Base-by-base conservation (phyloP, 305 asterid genomes). In the Fraxinus velutina region DNA sequence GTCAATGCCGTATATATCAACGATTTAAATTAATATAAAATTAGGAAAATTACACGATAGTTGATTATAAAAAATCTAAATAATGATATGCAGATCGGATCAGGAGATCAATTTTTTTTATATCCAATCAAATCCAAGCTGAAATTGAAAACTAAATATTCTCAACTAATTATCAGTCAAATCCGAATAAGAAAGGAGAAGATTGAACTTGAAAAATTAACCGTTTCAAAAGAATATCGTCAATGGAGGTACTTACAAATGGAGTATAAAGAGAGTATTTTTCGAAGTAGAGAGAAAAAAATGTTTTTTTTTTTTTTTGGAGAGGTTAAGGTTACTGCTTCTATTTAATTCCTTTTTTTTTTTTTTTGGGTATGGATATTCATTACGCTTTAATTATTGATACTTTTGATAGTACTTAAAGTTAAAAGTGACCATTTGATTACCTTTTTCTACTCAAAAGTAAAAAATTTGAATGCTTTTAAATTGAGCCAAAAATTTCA, bases 81-180 rank as follows among this genome's bases (percentile, higher is more conserved):
- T 5, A 80, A 60, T 30, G 83, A 73, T 76, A 47, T 80, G 80
- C 87, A 86, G 91, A 92, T 87, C 91, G 75, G 89, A 90, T 90
- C 92, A 84, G 85, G 86, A 76, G 80, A 80, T 82, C 12, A 50
- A 79, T 52, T 73, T 72, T 78, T 29, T 29, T 52, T 52, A 52
- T 5, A 57, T 33, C 78, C 1, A 55, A 75, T 37, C 77, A 68
- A 64, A 68, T 37, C 50, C 72, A 21, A 64, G 77, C 24, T 33
- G 21, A 52, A 78, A 68, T 75, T 57, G 44, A 77, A 6, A 32
- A 30, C 36, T 68, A 29, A 30, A 12, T 13, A 27, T 10, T 71
- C 47, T 71, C 47, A 0, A 71, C n/a, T 33, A 60, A 78, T 21
- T 55, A 81, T 17, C 72, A 82, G 80, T 62, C 39, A 29, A 73